Evolutionary conservation across 2,329 filamentous ascomycete genomes (phyloP).

Genomic region (Paraphoma sp.): DNA sequence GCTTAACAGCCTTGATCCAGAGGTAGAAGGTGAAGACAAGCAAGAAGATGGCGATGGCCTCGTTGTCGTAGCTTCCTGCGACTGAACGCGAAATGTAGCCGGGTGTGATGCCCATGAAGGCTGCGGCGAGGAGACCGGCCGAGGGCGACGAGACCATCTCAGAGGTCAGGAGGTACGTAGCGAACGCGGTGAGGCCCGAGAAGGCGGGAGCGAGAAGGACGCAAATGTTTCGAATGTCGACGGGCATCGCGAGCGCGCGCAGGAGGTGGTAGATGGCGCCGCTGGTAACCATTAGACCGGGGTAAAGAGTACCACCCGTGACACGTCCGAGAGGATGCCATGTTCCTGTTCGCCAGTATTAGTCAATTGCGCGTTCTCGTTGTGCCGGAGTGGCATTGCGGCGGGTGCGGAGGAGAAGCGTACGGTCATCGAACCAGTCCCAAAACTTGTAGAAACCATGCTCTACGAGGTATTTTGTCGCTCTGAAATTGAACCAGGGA

Average conservation of each 20-base stretch:
- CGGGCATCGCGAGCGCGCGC: constrained; percentile 83
- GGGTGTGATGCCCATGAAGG: constrained; percentile 96
- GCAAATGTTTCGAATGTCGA: constrained; percentile 99
- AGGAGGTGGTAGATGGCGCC: constrained; percentile 95
- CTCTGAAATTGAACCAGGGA: constrained; percentile 99
- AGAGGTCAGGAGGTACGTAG: constrained; percentile 92
- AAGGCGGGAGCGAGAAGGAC: constrained; percentile 94
- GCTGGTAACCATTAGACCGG: constrained; percentile 98
- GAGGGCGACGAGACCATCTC: constrained; percentile 97
- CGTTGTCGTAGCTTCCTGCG: constrained; percentile 98
- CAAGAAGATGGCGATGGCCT: constrained; percentile 98
- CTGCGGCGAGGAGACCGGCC: constrained; percentile 89
- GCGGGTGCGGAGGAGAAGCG: constrained; percentile 36
- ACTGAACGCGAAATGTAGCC: constrained; percentile 98
- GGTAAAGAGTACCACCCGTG: constrained; percentile 98
- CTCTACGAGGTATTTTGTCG: constrained; percentile 95
- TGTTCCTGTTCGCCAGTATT: constrained; percentile 65
- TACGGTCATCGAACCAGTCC: constrained; percentile 99
- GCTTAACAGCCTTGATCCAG: constrained; percentile 98
- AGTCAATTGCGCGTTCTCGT: constrained; percentile 15
- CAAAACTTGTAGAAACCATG: constrained; percentile 99
- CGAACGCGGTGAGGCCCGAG: constrained; percentile 91
- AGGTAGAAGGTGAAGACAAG: constrained; percentile 98
- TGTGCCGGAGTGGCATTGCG: neutral
- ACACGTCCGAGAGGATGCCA: constrained; percentile 99